phyloP scores from a whole-genome alignment of 2,329 filamentous ascomycete genomes.

The Phaeosphaeriaceae sp. region DNA sequence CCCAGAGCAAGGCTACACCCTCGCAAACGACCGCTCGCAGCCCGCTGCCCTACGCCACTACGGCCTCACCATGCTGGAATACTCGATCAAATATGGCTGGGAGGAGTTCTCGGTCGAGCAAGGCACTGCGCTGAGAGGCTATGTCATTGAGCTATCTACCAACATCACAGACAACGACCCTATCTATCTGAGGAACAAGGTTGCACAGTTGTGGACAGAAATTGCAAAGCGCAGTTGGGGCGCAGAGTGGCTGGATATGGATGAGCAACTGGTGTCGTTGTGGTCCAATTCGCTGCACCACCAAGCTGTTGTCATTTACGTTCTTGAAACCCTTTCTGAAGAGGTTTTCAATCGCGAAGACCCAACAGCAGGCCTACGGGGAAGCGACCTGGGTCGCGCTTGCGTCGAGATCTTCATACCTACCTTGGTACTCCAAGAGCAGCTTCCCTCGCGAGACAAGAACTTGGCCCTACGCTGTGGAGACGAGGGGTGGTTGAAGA shows the following conservation, averaged over 20 bases:
- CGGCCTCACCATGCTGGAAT: conserved; percentile 88
- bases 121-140: conserved; percentile 70
- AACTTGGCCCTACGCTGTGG: conserved; percentile 75
- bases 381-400: conserved; percentile 82
- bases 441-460: conserved; percentile 75
- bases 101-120: conserved; percentile 73
- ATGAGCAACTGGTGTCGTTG: conserved; percentile 77
- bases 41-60: conserved; percentile 88
- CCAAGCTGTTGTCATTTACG: conserved; percentile 85
- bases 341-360: conserved; percentile 94
- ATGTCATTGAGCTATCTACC: conserved; percentile 80
- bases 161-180: conserved; percentile 75
- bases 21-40: conserved; percentile 78
- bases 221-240: conserved; percentile 92
- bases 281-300: conserved; percentile 72
- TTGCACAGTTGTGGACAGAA: conserved; percentile 93
- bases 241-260: conserved; percentile 95
- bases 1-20: conserved; percentile 80
- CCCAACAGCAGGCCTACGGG: conserved; percentile 79
- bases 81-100: conserved; percentile 86
- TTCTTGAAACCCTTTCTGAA: conserved; percentile 91
- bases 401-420: conserved; percentile 95
- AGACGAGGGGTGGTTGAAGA: conserved; percentile 84
- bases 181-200: conserved; percentile 87
- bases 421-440: conserved; percentile 72